Conservation (phyloP, 2,329 filamentous ascomycete species). For the Cladosporium sp. region DNA sequence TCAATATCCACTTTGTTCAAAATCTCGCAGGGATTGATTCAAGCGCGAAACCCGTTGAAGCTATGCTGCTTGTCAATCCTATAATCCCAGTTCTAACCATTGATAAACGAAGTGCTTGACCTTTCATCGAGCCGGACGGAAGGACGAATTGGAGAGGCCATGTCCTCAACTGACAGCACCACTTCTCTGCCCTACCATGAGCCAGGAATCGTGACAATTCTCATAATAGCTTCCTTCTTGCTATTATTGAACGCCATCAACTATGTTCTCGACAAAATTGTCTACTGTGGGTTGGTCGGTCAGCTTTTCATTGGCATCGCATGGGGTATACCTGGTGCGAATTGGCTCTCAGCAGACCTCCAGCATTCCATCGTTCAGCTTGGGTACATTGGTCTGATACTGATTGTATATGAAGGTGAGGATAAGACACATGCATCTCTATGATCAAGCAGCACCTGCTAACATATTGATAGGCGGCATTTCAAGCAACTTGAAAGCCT, state of each 20-base stretch:
- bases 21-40: neutral
- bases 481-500: slow-evolving; percentile 52
- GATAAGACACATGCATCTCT: neutral
- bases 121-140: neutral
- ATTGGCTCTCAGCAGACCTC: slow-evolving; percentile 55
- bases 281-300: slow-evolving; percentile 71
- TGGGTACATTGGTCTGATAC: slow-evolving; percentile 71
- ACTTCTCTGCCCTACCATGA: slow-evolving; percentile 28
- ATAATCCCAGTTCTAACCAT: neutral
- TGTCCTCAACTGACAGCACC: neutral
- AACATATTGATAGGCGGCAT: slow-evolving; percentile 45
- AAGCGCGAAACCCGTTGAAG: neutral
- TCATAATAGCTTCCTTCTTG: slow-evolving; percentile 63
- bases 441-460: slow-evolving; percentile 21
- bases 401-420: slow-evolving; percentile 69
- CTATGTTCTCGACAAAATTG: slow-evolving; percentile 42
- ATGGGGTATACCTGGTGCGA: slow-evolving; percentile 66
- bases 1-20: neutral
- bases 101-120: neutral
- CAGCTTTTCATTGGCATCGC: slow-evolving; percentile 70
- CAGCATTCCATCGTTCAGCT: slow-evolving; percentile 62
- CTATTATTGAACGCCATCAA: slow-evolving; percentile 28
- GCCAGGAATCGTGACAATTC: slow-evolving; percentile 54
- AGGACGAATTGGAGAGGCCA: neutral
- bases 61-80: neutral